Percentiles rank a stretch among this genome's conserved stretches.
Conservation (phyloP, 1,284 basidiomycete species). For the Cutaneotrichosporon sp. region DNA sequence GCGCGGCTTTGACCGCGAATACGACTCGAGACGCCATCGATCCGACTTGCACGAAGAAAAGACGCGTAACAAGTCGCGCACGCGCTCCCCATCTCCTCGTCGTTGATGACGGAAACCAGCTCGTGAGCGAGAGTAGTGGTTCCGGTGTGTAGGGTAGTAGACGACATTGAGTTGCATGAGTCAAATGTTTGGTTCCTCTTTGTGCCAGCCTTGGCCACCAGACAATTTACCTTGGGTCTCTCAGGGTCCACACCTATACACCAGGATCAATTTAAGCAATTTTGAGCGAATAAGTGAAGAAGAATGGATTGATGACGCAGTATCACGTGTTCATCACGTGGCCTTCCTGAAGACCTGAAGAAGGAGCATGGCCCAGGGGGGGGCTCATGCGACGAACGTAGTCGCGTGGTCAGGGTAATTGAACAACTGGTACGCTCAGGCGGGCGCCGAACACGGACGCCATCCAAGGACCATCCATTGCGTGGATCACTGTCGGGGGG, state of each 20-base stretch:
- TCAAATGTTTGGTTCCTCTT: not conserved
- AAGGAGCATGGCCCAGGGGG: too few species aligned
- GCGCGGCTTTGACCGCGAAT: not conserved
- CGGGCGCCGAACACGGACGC: conserved; percentile 1
- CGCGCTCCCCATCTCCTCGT: not conserved
- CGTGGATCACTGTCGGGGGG: not conserved
- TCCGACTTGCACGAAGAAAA: not conserved
- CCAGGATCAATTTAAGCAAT: too few species aligned
- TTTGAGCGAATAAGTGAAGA: not conserved
- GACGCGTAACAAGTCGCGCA: not conserved
- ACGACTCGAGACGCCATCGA: not conserved
- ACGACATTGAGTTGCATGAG: not conserved
- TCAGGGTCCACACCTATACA: too few species aligned
- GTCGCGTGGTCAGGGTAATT: not conserved
- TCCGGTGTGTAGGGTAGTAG: too few species aligned
- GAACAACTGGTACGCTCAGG: not conserved
- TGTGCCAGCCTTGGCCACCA: too few species aligned
- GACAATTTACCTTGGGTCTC: too few species aligned
- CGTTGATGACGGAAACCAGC: not conserved
- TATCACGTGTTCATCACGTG: not conserved
- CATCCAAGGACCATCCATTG: not conserved
- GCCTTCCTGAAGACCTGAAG: too few species aligned
- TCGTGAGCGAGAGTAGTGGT: not conserved
- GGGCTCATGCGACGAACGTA: not conserved
- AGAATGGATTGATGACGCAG: not conserved